phyloP scores from a whole-genome alignment of 306 rosid genomes.

The Pachyrhizus erosus region DNA sequence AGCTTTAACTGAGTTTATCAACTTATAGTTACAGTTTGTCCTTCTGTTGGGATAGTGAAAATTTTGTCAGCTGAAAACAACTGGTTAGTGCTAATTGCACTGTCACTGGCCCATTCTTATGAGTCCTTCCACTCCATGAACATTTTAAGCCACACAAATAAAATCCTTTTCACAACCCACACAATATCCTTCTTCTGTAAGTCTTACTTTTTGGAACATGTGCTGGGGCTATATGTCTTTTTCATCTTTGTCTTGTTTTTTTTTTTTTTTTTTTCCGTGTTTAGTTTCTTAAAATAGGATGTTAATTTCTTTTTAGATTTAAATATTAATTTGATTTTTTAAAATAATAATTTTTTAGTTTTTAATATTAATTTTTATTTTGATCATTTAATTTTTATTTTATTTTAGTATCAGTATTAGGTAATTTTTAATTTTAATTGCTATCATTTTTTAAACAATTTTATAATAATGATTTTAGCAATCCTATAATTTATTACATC shows the following conservation, averaged over 20 bases:
- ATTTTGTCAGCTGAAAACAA: constrained; percentile 1
- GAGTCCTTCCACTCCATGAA: neutral
- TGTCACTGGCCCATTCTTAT: neutral
- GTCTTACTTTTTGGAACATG: constrained; percentile 8
- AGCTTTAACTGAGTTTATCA: neutral
- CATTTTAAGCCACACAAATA: constrained; percentile 14
- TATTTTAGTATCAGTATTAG: too few species aligned
- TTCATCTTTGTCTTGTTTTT: neutral
- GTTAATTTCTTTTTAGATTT: too few species aligned
- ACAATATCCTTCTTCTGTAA: neutral
- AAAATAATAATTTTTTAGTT: too few species aligned
- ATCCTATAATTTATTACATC: too few species aligned
- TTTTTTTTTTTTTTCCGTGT: neutral
- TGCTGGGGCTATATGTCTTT: neutral
- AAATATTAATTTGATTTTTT: too few species aligned
- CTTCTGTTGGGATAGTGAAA: neutral
- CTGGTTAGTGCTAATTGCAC: neutral
- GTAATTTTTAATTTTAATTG: too few species aligned
- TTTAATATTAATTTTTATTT: too few species aligned
- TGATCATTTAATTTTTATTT: too few species aligned
- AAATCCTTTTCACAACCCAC: neutral
- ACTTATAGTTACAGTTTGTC: neutral
- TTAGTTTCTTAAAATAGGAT: too few species aligned
- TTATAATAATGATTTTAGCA: too few species aligned
- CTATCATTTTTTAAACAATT: too few species aligned